These are phyloP conservation scores for Gymnopilus junonius DNA, from an alignment of 768 basidiomycete species.

Conservation along the genomic window DNA sequence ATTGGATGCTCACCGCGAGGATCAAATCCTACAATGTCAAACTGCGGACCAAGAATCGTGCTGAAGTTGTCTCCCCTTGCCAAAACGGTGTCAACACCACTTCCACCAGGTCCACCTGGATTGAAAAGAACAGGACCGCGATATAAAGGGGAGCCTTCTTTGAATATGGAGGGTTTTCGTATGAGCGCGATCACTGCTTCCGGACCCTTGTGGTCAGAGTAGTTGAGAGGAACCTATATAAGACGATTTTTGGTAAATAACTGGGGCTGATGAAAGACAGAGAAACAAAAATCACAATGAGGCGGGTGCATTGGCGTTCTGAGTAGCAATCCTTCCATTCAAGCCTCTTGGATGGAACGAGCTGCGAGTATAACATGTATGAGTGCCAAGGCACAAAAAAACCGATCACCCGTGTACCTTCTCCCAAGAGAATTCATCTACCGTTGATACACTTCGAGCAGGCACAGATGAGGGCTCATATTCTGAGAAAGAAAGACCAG, in stretches of 20 bases:
- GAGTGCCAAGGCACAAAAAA: neutral
- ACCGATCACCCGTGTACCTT: neutral
- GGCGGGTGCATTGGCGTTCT: constrained; percentile 16
- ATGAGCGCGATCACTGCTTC: constrained; percentile 46
- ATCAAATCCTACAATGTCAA: constrained; percentile 52
- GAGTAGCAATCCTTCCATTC: constrained; percentile 13
- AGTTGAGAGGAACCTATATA: constrained; percentile 48
- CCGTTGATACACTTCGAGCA: neutral
- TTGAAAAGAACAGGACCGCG: constrained; percentile 50
- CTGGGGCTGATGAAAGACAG: no score
- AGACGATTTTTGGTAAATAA: no score
- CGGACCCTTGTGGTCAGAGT: constrained; percentile 40
- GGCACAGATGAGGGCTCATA: constrained; percentile 7
- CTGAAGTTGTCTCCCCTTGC: constrained; percentile 28
- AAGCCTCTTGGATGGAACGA: constrained; percentile 3
- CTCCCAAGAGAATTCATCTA: neutral
- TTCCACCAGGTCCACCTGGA: constrained; percentile 52
- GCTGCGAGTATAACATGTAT: neutral
- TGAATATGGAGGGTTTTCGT: constrained; percentile 40
- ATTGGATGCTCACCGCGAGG: constrained; percentile 42
- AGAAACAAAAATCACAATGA: constrained; percentile 12
- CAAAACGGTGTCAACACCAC: constrained; percentile 37
- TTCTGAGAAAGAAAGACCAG: no score
- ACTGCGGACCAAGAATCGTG: constrained; percentile 42
- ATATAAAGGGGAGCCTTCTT: constrained; percentile 29